phyloP scores from a whole-genome alignment of 306 rosid species.

The Vicia villosa region DNA sequence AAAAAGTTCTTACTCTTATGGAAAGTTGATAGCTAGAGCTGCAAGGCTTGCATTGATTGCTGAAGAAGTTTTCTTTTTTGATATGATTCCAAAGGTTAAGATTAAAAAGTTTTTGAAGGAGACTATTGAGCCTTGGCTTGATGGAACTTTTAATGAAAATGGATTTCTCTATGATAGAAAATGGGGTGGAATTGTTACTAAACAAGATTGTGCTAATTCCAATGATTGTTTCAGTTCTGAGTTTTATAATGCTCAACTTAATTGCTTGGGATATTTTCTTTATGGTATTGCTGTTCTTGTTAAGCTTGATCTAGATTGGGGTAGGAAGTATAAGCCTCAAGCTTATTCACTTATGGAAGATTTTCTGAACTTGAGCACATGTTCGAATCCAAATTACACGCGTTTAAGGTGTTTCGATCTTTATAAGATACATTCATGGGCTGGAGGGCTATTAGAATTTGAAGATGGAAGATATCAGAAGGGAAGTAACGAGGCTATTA shows the following conservation, averaged over 20 bases:
- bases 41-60: background rate
- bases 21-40: background rate
- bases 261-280: background rate
- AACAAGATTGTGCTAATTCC: background rate
- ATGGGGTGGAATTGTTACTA: background rate
- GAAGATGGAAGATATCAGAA: background rate
- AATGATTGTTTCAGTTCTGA: background rate
- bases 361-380: conserved; percentile 51
- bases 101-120: background rate
- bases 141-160: background rate
- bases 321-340: conserved; percentile 49
- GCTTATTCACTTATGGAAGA: conserved; percentile 63
- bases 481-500: background rate
- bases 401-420: conserved; percentile 66
- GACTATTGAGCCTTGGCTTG: conserved; percentile 1
- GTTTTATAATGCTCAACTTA: background rate
- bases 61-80: background rate
- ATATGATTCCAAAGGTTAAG: background rate
- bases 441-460: conserved; percentile 54
- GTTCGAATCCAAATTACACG: conserved; percentile 41
- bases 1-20: background rate
- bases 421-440: conserved; percentile 73
- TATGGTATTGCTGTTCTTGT: conserved; percentile 14
- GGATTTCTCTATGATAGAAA: background rate
- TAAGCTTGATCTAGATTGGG: conserved; percentile 65